Conservation (phyloP, 257 asterid species). For the Echites panduratus region DNA sequence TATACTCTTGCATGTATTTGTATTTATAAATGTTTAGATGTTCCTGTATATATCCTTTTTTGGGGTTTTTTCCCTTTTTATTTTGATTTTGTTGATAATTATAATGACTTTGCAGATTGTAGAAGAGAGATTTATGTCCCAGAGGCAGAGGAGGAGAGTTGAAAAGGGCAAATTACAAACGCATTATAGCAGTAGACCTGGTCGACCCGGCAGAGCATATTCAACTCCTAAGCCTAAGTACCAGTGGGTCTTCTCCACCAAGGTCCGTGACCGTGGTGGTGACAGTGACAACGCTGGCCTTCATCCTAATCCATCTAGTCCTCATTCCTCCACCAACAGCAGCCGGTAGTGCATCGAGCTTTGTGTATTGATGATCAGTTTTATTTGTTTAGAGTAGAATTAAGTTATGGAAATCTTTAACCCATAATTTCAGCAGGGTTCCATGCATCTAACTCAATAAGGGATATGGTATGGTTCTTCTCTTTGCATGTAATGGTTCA, state of each 20-base stretch:
- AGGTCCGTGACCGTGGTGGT: slow-evolving; percentile 10
- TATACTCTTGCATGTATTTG: not conserved
- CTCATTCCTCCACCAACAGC: not conserved
- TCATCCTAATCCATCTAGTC: slow-evolving; percentile 7
- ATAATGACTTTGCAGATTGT: slow-evolving; percentile 6
- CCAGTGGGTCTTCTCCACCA: slow-evolving; percentile 12
- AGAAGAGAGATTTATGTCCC: slow-evolving; percentile 9
- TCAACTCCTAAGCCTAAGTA: slow-evolving; percentile 11
- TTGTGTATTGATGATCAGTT: not conserved
- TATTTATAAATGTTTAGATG: not conserved
- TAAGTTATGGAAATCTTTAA: not conserved
- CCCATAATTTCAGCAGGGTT: not conserved
- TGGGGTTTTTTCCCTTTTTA: not conserved
- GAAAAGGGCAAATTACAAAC: slow-evolving; percentile 12
- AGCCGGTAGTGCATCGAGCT: slow-evolving; percentile 1
- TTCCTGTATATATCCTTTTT: not conserved
- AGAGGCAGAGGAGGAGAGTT: slow-evolving; percentile 14
- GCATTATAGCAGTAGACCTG: not conserved
- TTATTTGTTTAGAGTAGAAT: not conserved
- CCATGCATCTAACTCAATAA: not conserved
- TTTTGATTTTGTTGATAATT: not conserved
- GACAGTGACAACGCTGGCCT: slow-evolving; percentile 16
- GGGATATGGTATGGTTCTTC: too few relatives aligned
- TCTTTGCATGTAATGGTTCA: too few relatives aligned
- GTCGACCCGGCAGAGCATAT: slow-evolving; percentile 2